Conservation (phyloP, 192 early-diverging fungal species). For the Allomyces macrogynus region DNA sequence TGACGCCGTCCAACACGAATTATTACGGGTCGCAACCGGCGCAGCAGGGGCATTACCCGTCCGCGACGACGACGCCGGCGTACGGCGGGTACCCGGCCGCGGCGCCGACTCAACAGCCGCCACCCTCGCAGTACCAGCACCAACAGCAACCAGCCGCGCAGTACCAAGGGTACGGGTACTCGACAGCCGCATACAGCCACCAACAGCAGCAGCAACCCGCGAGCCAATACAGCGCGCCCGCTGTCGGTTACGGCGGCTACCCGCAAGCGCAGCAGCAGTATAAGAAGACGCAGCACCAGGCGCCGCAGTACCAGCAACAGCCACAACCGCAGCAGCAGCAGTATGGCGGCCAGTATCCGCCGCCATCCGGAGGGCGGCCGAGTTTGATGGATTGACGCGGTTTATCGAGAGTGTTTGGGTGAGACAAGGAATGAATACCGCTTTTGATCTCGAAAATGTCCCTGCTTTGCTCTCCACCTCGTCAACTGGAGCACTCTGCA, state of each 20-base stretch:
- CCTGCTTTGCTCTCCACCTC: no score
- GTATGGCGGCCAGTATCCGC: neutral
- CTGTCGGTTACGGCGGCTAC: neutral
- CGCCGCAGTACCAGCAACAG: neutral
- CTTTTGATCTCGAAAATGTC: no score
- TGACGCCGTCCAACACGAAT: neutral
- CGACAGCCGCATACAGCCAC: neutral
- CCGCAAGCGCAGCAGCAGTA: neutral
- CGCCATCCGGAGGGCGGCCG: no score
- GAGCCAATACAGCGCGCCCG: no score
- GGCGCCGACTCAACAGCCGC: neutral
- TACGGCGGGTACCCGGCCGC: neutral
- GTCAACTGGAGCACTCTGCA: no score
- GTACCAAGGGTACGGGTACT: no score
- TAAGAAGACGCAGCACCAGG: neutral
- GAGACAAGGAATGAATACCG: no score
- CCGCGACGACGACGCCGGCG: no score
- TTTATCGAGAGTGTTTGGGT: no score
- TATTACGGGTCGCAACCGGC: neutral
- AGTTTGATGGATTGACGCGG: no score
- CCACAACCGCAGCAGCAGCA: neutral
- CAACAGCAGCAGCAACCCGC: neutral
- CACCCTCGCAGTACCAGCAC: neutral
- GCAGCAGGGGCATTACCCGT: no score
- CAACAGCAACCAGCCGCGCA: neutral